Conservation (phyloP, 129 eudicot species). For the Erigeron canadensis region DNA sequence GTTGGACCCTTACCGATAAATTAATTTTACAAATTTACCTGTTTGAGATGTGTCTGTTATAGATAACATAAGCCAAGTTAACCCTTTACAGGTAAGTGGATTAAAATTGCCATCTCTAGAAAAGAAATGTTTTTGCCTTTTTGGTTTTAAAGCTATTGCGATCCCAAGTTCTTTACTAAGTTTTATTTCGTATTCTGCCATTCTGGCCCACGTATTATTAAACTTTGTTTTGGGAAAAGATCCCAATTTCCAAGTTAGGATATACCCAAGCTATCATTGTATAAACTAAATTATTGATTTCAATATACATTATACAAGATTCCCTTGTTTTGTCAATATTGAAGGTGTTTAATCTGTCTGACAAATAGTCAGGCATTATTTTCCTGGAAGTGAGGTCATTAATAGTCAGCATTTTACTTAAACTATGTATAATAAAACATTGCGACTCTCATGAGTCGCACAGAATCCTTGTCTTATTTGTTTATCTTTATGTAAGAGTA, state of each 20-base stretch:
- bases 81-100: neutral
- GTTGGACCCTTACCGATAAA: neutral
- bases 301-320: neutral
- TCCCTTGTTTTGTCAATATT: neutral
- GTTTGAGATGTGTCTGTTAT: neutral
- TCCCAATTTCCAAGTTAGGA: slow-evolving; percentile 10
- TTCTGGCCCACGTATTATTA: neutral
- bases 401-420: neutral
- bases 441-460: neutral
- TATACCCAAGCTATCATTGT: neutral
- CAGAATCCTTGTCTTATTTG: slow-evolving; percentile 5
- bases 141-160: neutral
- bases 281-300: neutral
- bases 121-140: neutral
- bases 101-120: neutral
- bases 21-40: neutral
- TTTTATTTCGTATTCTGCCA: neutral
- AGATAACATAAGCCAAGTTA: neutral
- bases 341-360: neutral
- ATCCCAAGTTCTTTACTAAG: neutral
- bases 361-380: neutral
- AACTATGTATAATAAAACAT: neutral
- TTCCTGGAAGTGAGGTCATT: no score
- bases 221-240: neutral
- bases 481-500: neutral